Base-by-base conservation (phyloP, 495 filamentous ascomycete genomes). In the Immersiella caudata region DNA sequence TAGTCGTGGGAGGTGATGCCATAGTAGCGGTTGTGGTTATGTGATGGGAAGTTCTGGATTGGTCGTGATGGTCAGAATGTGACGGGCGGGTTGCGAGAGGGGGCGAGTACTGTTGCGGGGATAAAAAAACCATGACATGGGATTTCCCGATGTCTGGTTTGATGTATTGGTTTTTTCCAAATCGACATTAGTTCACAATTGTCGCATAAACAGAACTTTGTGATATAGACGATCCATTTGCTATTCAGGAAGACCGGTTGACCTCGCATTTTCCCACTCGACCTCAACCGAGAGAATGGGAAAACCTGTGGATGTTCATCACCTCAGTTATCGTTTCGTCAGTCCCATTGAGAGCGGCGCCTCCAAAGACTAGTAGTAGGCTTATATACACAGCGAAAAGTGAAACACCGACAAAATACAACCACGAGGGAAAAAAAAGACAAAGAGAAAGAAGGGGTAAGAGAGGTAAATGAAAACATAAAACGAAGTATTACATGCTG, bases 401-500 rank as follows among this genome's bases (percentile, higher is more conserved):
- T 51, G 54, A 26, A 64, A 71, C 36, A 64, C 63, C 63, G 6
- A 51, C 33, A 56, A 58, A 57, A 35, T 65, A 65, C 63, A 65
- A 52, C 46, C 57, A 66, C 55, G 21, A 26, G 50, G 54, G 65
- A 68, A 56, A 59, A 66, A 60, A 65, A 69, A 57, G 66, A 72
- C 68, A 57, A 73, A 56, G 65, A 70, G 52, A 55, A 66, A 60
- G 62, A 68, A 70, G 56, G 46, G 54, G 49, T 68, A 52, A 75
- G 67, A 74, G 68, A 72, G 58, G 62, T 77, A 74, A 70, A 75
- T 74, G 77, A 72, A 75, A 69, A 73, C 73, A 75, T 75, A 74
- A 72, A 70, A 75, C 75, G 66, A 80, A 78, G 75, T 81, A 83
- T 81, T 83, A 83, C 78, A 82, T 77, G 81, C 78, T 80, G 77